A percentile compares a stretch with the other conserved stretches of the same genome.
Conservation (phyloP, 2,329 filamentous ascomycete genomes). For the Mycogone perniciosa region DNA sequence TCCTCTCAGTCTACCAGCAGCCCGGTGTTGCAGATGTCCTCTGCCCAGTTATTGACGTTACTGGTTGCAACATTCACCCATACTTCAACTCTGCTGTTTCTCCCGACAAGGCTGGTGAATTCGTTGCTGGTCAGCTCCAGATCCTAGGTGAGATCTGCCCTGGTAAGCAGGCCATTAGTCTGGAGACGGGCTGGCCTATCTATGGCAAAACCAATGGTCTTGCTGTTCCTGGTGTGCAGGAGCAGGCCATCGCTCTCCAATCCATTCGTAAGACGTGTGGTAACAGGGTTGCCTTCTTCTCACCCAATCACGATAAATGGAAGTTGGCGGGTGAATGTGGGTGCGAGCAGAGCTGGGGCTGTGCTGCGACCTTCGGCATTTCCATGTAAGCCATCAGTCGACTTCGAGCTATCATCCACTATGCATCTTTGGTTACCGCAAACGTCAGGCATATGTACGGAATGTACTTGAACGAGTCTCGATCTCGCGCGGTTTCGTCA, state of each 20-base stretch:
- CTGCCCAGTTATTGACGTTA: constrained; percentile 69
- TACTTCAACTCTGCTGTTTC: constrained; percentile 76
- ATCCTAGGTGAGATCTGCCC: constrained; percentile 65
- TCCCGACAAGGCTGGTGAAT: constrained; percentile 63
- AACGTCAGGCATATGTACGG: background rate
- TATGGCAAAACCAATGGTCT: constrained; percentile 62
- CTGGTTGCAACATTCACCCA: constrained; percentile 83
- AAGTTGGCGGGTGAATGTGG: constrained; percentile 62
- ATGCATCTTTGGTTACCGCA: constrained; percentile 4
- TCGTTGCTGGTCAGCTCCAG: constrained; percentile 67
- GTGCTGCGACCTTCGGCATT: constrained; percentile 15
- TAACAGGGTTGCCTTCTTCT: constrained; percentile 72
- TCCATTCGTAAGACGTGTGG: constrained; percentile 63
- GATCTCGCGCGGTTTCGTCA: constrained; percentile 2
- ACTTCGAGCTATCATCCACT: background rate
- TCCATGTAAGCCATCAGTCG: no score
- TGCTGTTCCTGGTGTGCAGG: constrained; percentile 57
- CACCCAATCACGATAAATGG: constrained; percentile 73
- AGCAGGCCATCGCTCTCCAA: constrained; percentile 69
- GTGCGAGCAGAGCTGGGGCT: constrained; percentile 80
- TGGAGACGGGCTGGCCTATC: constrained; percentile 88
- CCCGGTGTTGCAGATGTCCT: constrained; percentile 50
- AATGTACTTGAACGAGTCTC: constrained; percentile 5
- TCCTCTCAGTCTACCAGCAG: constrained; percentile 70
- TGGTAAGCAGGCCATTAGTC: constrained; percentile 67